Percentiles rank a stretch among this genome's conserved stretches.
Conservation (phyloP, 2,329 filamentous ascomycete species). For the Peltaster fructicola region DNA sequence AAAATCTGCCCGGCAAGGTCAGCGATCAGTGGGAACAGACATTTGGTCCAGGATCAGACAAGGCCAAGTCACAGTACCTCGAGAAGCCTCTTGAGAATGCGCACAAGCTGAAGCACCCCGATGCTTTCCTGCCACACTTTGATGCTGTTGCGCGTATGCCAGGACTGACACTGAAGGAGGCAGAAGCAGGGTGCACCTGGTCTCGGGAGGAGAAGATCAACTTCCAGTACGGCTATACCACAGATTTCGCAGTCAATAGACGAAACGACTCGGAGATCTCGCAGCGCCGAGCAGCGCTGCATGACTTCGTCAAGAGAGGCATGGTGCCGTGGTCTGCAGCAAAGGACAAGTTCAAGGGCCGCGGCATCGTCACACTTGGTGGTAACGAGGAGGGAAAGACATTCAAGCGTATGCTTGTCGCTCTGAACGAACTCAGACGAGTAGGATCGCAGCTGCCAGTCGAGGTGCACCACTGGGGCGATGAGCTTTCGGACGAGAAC, state of each 20-base stretch:
- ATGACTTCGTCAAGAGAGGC: conserved; percentile 8
- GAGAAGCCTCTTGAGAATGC: too few relatives aligned
- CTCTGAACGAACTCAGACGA: conserved; percentile 8
- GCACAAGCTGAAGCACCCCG: background rate
- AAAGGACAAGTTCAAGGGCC: conserved; percentile 11
- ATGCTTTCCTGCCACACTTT: conserved; percentile 1
- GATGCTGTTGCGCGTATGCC: background rate
- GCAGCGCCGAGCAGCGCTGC: conserved; percentile 7
- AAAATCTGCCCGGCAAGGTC: too few relatives aligned
- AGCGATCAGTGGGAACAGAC: too few relatives aligned
- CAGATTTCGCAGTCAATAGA: background rate
- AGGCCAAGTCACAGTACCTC: too few relatives aligned
- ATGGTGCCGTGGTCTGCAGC: conserved; percentile 8
- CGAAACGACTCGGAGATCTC: background rate
- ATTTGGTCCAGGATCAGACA: too few relatives aligned
- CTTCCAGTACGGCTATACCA: background rate
- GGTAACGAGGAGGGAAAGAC: conserved; percentile 11
- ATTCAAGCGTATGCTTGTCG: conserved; percentile 11
- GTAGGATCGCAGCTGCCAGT: conserved; percentile 12
- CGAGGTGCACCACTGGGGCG: conserved; percentile 17
- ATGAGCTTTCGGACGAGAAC: conserved; percentile 11
- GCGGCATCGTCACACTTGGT: conserved; percentile 18
- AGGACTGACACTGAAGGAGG: background rate
- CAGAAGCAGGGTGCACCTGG: background rate
- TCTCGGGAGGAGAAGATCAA: background rate